These are phyloP conservation scores for Gigaspora rosea DNA, from an alignment of 192 early-diverging fungal genomes.

Conservation along the genomic window DNA sequence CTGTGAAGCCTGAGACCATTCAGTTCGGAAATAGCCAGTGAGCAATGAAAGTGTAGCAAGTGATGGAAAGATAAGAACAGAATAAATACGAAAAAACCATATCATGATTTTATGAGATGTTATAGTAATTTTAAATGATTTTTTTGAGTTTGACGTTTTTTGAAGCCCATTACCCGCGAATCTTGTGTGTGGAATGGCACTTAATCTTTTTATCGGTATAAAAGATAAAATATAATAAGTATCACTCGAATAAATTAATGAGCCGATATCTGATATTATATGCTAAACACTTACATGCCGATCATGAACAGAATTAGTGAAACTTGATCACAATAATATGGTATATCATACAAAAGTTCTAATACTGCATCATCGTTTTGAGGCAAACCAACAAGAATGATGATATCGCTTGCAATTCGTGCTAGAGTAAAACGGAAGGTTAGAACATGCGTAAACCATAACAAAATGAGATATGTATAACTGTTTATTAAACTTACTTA, in stretches of 20 bases:
- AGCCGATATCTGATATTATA: neutral
- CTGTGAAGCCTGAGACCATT: too few relatives aligned
- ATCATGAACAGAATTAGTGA: neutral
- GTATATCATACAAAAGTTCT: conserved; percentile 7
- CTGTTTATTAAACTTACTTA: neutral
- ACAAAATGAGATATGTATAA: neutral
- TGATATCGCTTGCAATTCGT: neutral
- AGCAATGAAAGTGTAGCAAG: conserved; percentile 5
- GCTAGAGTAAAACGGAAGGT: neutral
- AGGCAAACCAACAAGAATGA: neutral
- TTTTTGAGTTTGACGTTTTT: neutral
- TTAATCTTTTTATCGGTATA: neutral
- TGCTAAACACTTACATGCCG: neutral
- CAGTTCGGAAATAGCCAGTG: neutral
- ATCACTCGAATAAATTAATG: neutral
- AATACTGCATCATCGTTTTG: neutral
- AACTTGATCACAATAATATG: conserved; percentile 11
- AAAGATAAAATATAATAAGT: neutral
- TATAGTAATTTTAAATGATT: neutral
- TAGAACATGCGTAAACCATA: neutral
- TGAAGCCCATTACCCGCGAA: neutral
- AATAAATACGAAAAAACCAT: conserved; percentile 9
- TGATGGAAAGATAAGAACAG: neutral
- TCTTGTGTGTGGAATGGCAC: neutral
- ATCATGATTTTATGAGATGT: conserved; percentile 7